Evolutionary conservation across 2,329 filamentous ascomycete species (phyloP), one percentile per base, ranked within the genome.

Genomic region (Xylaria sp.): DNA sequence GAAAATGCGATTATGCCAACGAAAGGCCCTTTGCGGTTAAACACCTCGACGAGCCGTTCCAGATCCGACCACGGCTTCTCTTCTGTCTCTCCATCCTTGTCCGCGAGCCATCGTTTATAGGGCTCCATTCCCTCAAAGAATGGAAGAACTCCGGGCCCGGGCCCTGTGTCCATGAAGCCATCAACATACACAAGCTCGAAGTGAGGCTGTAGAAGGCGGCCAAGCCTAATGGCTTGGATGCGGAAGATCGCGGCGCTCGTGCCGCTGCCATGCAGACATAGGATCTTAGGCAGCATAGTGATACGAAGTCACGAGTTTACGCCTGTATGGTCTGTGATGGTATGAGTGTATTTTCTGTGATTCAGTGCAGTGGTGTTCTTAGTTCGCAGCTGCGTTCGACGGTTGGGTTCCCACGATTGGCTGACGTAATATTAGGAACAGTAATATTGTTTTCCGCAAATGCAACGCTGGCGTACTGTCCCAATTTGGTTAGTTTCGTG

Each of bases 101-200:
- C 68, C 15, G 60, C 57, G 40, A 73, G 65, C 71, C 71, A 73
- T n/a, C 65, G 62, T 26, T 70, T 66, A 31, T 73, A 73, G 11
- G 67, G 67, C 36, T 67, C 70, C 71, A 73, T 73, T 17, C 69
- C 71, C 40, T 69, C 71, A 36, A 73, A 73, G 57, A 73, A 70
- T 5, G 71, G 71, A 17, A 73, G 66, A 6, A 73, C 70, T 1
- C 70, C 71, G 2, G 71, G 71, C 0, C 71, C 71, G 0, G 71
- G 67, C 13, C 42, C 33, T 4, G 67, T 65, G 4, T 70, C 65
- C 17, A 61, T 44, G 49, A 69, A 71, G 2, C 65, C 71, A 33
- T 73, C 70, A 6, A 72, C 33, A 36, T 65, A 73, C 17, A 72
- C 71, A 10, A 72, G 66, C 57, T 72, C 69, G 59, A 69, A 72